Evolutionary conservation across 192 early-diverging fungal species (phyloP).

Genomic region (Coemansia sp.): DNA sequence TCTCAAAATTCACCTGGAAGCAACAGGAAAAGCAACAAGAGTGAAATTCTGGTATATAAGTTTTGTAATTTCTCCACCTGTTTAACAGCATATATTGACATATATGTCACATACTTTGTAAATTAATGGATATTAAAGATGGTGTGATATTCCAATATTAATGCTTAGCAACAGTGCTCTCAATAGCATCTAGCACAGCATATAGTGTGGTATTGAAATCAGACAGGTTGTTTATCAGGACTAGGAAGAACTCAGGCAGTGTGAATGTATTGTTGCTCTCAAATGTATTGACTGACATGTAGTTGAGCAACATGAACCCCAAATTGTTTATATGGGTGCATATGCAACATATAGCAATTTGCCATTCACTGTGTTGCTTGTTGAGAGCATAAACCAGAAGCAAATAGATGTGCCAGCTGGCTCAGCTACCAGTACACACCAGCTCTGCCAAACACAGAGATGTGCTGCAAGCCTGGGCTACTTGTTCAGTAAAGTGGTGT

Average conservation of each 20-base stretch:
- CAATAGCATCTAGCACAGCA: constrained; percentile 58
- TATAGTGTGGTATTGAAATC: constrained; percentile 56
- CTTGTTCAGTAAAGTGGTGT: constrained; percentile 57
- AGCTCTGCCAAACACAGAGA: constrained; percentile 52
- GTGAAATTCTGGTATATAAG: no score
- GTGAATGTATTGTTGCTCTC: constrained; percentile 3
- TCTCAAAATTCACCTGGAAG: no score
- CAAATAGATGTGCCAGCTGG: constrained; percentile 57
- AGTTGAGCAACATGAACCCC: constrained; percentile 71
- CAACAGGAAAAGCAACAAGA: no score
- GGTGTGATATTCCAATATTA: neutral
- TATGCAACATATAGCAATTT: constrained; percentile 51
- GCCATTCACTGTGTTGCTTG: constrained; percentile 15
- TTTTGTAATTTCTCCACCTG: no score
- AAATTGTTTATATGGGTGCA: constrained; percentile 42
- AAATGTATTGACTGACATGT: constrained; percentile 48
- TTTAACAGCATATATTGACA: no score
- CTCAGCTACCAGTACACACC: constrained; percentile 31
- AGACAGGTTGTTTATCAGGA: constrained; percentile 67
- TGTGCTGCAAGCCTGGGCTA: constrained; percentile 60
- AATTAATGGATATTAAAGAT: constrained; percentile 24
- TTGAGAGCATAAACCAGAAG: constrained; percentile 70
- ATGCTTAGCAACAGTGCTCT: constrained; percentile 27
- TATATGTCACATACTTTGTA: no score
- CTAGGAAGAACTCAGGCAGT: constrained; percentile 67